Conservation (phyloP, 208 protist species). For the Crithidia sp. region DNA sequence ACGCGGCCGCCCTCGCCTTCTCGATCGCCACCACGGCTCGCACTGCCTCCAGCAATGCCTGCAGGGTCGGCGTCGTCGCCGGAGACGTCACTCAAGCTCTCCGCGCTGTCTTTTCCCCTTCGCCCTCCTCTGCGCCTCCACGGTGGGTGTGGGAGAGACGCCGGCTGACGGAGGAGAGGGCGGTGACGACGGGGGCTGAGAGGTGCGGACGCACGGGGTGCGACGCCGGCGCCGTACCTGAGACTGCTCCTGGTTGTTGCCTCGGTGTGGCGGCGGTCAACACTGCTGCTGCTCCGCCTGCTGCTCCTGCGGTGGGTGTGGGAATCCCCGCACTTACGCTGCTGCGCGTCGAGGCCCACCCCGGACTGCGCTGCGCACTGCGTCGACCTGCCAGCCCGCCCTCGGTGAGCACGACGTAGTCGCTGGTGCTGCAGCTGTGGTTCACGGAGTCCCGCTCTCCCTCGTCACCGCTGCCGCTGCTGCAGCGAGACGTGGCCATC, state of each 20-base stretch:
- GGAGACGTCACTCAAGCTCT: conserved; percentile 8
- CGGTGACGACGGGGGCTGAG: not conserved
- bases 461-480: not conserved
- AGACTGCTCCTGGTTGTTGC: not conserved
- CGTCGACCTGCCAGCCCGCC: not conserved
- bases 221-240: not conserved
- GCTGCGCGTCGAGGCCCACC: conserved; percentile 3
- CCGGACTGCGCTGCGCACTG: conserved; percentile 4
- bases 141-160: conserved; percentile 1
- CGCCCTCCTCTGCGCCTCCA: not conserved
- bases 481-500: not conserved
- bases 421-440: conserved; percentile 4
- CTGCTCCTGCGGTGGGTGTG: not conserved
- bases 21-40: not conserved
- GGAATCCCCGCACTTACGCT: not conserved
- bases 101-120: not conserved
- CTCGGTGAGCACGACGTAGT: not conserved
- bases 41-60: not conserved
- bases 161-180: not conserved
- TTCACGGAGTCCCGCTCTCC: not conserved
- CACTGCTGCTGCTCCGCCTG: not conserved
- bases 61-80: not conserved
- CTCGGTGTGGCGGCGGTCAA: no score
- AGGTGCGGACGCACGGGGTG: not conserved
- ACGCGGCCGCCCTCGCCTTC: not conserved